These are phyloP conservation scores for Plasmopara halstedii DNA, from an alignment of 352 stramenopile species.

Conservation along the genomic window DNA sequence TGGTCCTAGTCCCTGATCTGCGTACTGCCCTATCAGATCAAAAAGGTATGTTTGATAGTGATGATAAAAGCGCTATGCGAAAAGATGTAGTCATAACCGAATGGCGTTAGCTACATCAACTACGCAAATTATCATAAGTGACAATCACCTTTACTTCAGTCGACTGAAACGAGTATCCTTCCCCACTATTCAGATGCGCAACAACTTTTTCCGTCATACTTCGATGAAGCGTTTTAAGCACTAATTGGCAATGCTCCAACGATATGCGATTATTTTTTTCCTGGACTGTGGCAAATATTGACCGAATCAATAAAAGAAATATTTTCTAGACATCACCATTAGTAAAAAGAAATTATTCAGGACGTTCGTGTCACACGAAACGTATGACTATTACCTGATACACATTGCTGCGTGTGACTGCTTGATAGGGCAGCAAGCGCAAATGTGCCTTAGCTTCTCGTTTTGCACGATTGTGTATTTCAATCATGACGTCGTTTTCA, in stretches of 20 bases:
- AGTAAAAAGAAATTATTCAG: not conserved
- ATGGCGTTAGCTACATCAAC: not conserved
- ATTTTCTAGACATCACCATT: conserved; percentile 44
- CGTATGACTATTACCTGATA: too few relatives aligned
- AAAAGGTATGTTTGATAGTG: conserved; percentile 63
- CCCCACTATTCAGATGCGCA: conserved; percentile 44
- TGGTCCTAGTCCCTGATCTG: conserved; percentile 51
- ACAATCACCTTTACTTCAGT: conserved; percentile 56
- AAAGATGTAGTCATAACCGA: conserved; percentile 1
- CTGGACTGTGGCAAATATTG: conserved; percentile 51
- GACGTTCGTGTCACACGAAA: too few relatives aligned
- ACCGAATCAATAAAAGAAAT: conserved; percentile 68
- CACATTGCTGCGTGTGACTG: conserved; percentile 53
- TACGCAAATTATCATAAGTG: not conserved
- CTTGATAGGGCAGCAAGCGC: conserved; percentile 57
- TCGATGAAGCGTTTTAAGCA: conserved; percentile 48
- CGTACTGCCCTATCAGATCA: conserved; percentile 65
- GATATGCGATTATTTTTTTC: conserved; percentile 72
- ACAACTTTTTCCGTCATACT: conserved; percentile 56
- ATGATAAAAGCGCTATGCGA: conserved; percentile 58
- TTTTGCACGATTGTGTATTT: conserved; percentile 42
- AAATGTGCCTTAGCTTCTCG: conserved; percentile 35
- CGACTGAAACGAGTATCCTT: conserved; percentile 59
- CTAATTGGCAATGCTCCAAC: conserved; percentile 41
- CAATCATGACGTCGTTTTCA: conserved; percentile 38